phyloP scores from a whole-genome alignment of 306 rosid genomes.

The Castanospermum australe region DNA sequence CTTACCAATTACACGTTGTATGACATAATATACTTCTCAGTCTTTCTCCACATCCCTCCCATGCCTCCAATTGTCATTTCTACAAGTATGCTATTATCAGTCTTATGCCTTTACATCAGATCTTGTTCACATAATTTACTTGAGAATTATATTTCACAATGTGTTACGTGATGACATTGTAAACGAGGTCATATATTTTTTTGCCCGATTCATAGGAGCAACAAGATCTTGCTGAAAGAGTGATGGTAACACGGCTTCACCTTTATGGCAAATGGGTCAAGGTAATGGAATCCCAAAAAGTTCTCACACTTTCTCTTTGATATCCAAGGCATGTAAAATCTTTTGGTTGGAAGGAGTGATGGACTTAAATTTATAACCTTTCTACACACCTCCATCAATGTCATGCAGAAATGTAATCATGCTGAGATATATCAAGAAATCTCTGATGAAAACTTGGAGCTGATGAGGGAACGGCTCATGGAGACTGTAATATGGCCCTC shows the following conservation, averaged over 20 bases:
- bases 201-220: slow-evolving; percentile 57
- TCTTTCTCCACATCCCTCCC: not conserved
- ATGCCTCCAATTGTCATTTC: not conserved
- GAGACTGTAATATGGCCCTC: slow-evolving; percentile 99
- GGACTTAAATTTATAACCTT: not conserved
- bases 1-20: not conserved
- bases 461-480: slow-evolving; percentile 91
- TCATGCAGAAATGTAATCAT: slow-evolving; percentile 86
- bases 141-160: not conserved
- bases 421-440: slow-evolving; percentile 86
- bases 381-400: not conserved
- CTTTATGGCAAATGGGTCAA: slow-evolving; percentile 92
- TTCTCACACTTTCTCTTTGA: not conserved
- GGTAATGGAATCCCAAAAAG: slow-evolving; percentile 48
- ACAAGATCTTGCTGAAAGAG: slow-evolving; percentile 94
- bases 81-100: not conserved
- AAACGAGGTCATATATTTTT: not conserved
- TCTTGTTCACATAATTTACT: not conserved
- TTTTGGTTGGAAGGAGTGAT: not conserved
- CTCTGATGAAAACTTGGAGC: slow-evolving; percentile 78
- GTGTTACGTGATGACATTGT: not conserved
- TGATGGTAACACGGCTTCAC: slow-evolving; percentile 92
- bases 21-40: not conserved
- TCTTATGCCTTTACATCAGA: not conserved
- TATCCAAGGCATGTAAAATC: not conserved